These are phyloP conservation scores for Leccinum pellstonianum DNA, from an alignment of 768 basidiomycete species.

Conservation along the genomic window DNA sequence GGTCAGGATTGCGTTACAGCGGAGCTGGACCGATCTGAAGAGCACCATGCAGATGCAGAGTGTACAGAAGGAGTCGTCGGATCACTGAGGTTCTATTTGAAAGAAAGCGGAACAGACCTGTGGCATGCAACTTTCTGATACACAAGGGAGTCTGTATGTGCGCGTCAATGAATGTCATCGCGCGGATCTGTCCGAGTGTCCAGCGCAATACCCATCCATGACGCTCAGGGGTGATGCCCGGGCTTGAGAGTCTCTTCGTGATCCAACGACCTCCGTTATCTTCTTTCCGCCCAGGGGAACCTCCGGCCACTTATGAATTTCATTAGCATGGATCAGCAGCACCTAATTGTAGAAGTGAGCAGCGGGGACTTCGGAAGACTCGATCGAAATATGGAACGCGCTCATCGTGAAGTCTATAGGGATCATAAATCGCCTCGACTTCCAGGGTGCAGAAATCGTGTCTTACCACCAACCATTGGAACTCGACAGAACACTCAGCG, in stretches of 20 bases:
- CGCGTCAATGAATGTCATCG: constrained; percentile 24
- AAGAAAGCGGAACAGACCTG: constrained; percentile 32
- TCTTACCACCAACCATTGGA: constrained; percentile 42
- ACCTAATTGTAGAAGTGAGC: constrained; percentile 18
- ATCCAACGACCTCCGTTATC: constrained; percentile 7
- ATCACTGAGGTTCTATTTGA: constrained; percentile 17
- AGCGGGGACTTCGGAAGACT: constrained; percentile 41
- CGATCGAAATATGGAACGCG: constrained; percentile 41
- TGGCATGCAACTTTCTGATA: constrained; percentile 31
- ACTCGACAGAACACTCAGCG: constrained; percentile 34
- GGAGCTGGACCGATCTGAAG: constrained; percentile 31
- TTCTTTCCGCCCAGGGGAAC: constrained; percentile 34
- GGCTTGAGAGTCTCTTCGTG: constrained; percentile 10
- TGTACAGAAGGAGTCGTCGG: constrained; percentile 26
- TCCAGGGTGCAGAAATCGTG: constrained; percentile 16
- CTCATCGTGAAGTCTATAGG: constrained; percentile 18
- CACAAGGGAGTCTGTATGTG: constrained; percentile 36
- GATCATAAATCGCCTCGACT: constrained; percentile 18
- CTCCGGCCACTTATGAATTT: constrained; percentile 23
- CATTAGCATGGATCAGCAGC: background rate
- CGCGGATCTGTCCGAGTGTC: constrained; percentile 28
- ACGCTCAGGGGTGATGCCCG: constrained; percentile 23
- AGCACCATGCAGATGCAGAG: constrained; percentile 35
- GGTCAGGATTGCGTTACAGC: constrained; percentile 28
- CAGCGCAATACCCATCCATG: constrained; percentile 25